These are phyloP conservation scores for Exsudoporus frostii DNA, from an alignment of 768 basidiomycete species.

Conservation along the genomic window DNA sequence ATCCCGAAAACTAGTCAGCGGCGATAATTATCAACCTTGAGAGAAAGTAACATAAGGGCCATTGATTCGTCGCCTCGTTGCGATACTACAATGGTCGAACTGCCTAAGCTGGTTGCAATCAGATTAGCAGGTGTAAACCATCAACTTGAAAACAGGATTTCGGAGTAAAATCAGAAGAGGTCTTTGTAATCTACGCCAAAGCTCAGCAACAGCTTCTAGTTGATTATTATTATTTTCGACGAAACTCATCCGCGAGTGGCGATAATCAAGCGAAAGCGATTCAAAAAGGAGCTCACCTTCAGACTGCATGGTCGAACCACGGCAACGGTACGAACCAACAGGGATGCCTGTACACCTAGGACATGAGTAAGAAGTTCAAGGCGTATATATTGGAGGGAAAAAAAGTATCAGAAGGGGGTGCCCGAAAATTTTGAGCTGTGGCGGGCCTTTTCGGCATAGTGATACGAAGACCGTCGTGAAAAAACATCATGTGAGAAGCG, in stretches of 20 bases:
- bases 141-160: not conserved
- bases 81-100: not conserved
- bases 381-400: not conserved
- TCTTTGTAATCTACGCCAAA: slow-evolving; percentile 56
- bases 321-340: not conserved
- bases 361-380: not conserved
- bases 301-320: fast-evolving
- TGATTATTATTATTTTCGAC: slow-evolving; percentile 55
- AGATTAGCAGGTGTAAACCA: not conserved
- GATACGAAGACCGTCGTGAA: slow-evolving; percentile 92
- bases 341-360: not conserved
- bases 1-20: too few species aligned
- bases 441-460: slow-evolving; percentile 87
- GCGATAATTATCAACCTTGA: too few species aligned
- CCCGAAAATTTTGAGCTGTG: slow-evolving; percentile 84
- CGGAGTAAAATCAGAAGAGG: slow-evolving; percentile 32
- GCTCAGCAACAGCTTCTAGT: slow-evolving; percentile 92
- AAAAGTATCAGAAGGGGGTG: slow-evolving; percentile 60
- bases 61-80: not conserved
- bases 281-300: slow-evolving; percentile 8
- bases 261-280: not conserved
- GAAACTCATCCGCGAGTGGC: slow-evolving; percentile 19
- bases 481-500: slow-evolving; percentile 14
- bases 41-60: not conserved
- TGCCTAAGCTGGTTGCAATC: not conserved